Base-by-base conservation (phyloP, 768 basidiomycete species). In the Pisolithus orientalis region DNA sequence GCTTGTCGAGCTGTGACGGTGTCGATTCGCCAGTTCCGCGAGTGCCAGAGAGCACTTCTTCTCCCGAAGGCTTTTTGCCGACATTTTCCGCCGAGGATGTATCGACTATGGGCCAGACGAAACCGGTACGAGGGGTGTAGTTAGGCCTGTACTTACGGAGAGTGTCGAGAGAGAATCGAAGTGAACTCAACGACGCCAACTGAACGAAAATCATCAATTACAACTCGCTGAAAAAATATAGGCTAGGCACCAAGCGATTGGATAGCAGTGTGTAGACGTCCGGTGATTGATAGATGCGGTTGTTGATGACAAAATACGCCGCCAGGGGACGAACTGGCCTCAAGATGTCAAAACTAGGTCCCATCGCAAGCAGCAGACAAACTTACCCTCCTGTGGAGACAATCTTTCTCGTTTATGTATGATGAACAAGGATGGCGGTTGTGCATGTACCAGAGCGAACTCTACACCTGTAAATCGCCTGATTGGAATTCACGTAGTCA, bases 391-490 rank as follows among this genome's bases (percentile, higher is more conserved):
- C 24, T 89, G 84, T 2, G 89, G 89, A 6, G 88, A 90, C 48
- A 89, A 57, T 34, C 93, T 78, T 55, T 93, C 86, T 54, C 90
- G 80, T 68, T 94, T 94, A 65, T 94, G 92, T 39, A 95, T 87
- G 57, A 95, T 78, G 68, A 94, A 95, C 52, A 93, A 75, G 31
- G 83, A 76, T 1, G 93, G 93, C 8, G 90, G 84, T 49, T 84
- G 74, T 2, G 87, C 78, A 61, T 91, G 87, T 3, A 87, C 88
- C 49, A 95, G 75, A 11, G 87, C 86, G 57, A 94, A 95, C 66
- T 95, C 91, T 50, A 90, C 73, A 39, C 93, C 93, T 39, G 80
- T 85, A 68, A 94, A 93, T 17, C 88, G 87, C 70, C 90, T 92
- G 34, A 34, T 34, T 60, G 29, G 53, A 40, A 32, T 44, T 16